These are phyloP conservation scores for Stellera chamaejasme DNA, from an alignment of 345 rosid genomes.

Conservation along the genomic window DNA sequence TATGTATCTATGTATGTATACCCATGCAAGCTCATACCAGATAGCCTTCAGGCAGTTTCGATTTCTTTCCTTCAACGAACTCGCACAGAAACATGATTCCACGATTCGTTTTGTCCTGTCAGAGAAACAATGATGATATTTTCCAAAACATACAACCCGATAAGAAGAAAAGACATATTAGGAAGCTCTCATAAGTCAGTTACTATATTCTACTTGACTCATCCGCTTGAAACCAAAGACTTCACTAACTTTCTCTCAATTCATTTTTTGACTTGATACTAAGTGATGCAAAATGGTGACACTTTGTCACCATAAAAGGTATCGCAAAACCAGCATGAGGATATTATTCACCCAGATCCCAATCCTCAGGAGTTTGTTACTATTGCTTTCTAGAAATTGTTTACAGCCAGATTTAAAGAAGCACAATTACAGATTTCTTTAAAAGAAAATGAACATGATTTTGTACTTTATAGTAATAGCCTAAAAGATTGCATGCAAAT, in stretches of 20 bases:
- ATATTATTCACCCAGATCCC: no score
- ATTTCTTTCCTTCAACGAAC: constrained; percentile 31
- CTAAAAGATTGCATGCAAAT: background rate
- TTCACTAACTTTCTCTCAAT: no score
- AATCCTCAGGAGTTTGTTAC: no score
- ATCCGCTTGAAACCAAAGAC: no score
- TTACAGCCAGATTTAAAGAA: background rate
- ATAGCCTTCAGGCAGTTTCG: constrained; percentile 21
- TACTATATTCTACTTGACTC: no score
- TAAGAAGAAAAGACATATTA: background rate
- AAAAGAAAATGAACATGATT: background rate
- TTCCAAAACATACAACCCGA: constrained; percentile 1
- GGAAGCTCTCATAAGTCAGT: no score
- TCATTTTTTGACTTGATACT: no score
- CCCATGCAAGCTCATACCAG: constrained; percentile 23
- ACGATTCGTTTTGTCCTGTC: constrained; percentile 36
- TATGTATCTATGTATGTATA: no score
- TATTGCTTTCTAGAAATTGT: no score
- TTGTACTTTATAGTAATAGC: background rate
- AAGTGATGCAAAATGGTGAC: no score
- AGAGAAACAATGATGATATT: constrained; percentile 1
- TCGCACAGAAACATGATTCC: constrained; percentile 37
- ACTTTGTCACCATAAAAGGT: no score
- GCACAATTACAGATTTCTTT: background rate
- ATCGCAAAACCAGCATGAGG: no score